A percentile compares a stretch with the other conserved stretches of the same genome.
These are phyloP conservation scores for Boletus reticuloceps DNA, from an alignment of 768 basidiomycete species.

Conservation along the genomic window DNA sequence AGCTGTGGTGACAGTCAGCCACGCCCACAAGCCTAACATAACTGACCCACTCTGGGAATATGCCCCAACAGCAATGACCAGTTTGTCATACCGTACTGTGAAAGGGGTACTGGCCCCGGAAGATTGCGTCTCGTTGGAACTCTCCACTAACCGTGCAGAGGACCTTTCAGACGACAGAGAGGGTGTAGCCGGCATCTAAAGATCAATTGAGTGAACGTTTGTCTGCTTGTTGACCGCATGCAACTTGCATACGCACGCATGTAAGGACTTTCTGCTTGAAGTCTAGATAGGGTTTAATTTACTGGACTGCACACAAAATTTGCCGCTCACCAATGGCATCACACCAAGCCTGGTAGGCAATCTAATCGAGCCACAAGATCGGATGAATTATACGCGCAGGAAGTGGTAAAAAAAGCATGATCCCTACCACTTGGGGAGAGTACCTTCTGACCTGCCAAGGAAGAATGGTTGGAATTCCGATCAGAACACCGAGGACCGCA, in stretches of 20 bases:
- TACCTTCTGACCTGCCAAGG: constrained; percentile 49
- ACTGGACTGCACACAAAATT: neutral
- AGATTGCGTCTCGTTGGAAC: constrained; percentile 17
- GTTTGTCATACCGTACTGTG: constrained; percentile 69
- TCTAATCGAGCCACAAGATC: constrained; percentile 32
- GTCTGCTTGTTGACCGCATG: neutral
- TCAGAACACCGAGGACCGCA: neutral
- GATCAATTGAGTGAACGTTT: neutral
- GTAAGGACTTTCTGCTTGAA: constrained; percentile 56
- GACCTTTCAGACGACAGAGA: constrained; percentile 34
- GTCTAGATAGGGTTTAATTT: constrained; percentile 37
- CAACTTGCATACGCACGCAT: constrained; percentile 49
- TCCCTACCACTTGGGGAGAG: constrained; percentile 52
- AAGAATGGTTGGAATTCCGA: constrained; percentile 3
- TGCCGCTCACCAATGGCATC: constrained; percentile 56
- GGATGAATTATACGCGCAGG: neutral
- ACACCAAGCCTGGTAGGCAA: constrained; percentile 73
- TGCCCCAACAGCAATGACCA: constrained; percentile 82
- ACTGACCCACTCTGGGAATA: constrained; percentile 70
- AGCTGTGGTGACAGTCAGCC: constrained; percentile 37
- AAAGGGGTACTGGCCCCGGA: constrained; percentile 41
- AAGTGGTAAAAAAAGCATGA: neutral
- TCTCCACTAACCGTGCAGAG: constrained; percentile 9
- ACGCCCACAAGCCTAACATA: constrained; percentile 2
- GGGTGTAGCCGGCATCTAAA: constrained; percentile 64